Conservation (phyloP, 768 basidiomycete genomes). For the Coprinopsis sp. region DNA sequence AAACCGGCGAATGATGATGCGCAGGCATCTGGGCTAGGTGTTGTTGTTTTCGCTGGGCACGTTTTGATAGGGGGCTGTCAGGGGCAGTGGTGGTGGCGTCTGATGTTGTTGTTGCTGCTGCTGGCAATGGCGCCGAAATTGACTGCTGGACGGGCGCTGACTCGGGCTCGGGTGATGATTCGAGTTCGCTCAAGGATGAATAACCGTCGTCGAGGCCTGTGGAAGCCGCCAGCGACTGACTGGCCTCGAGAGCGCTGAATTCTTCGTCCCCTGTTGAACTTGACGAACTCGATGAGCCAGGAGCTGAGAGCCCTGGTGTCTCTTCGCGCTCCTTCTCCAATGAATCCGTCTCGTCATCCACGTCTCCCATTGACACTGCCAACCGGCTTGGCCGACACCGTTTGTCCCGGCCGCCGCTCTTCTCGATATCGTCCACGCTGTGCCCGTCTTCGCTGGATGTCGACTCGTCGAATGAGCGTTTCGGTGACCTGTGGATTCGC, state of each 20-base stretch:
- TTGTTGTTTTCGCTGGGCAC: slow-evolving; percentile 20
- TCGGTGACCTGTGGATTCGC: slow-evolving; percentile 18
- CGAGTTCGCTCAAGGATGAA: slow-evolving; percentile 10
- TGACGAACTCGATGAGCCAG: slow-evolving; percentile 7
- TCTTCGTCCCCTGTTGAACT: slow-evolving; percentile 8
- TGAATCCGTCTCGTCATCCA: neutral
- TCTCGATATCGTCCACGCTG: slow-evolving; percentile 14
- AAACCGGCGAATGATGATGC: neutral
- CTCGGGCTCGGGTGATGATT: neutral
- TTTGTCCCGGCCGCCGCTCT: slow-evolving; percentile 7
- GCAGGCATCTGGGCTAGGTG: neutral
- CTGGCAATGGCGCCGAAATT: neutral
- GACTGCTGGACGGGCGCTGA: neutral
- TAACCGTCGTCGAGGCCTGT: neutral
- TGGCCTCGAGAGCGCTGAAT: slow-evolving; percentile 19
- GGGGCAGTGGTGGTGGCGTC: neutral
- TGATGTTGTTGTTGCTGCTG: neutral
- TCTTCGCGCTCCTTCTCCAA: slow-evolving; percentile 1
- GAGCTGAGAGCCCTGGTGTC: slow-evolving; percentile 17
- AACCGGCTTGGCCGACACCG: slow-evolving; percentile 15
- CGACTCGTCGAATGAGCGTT: slow-evolving; percentile 33
- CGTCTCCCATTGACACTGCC: slow-evolving; percentile 1
- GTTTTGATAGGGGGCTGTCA: slow-evolving; percentile 2
- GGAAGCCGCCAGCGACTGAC: neutral
- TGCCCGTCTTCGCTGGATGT: slow-evolving; percentile 19